These are phyloP conservation scores for Pseudomassariella vexata DNA, from an alignment of 2,329 filamentous ascomycete species.

Conservation along the genomic window DNA sequence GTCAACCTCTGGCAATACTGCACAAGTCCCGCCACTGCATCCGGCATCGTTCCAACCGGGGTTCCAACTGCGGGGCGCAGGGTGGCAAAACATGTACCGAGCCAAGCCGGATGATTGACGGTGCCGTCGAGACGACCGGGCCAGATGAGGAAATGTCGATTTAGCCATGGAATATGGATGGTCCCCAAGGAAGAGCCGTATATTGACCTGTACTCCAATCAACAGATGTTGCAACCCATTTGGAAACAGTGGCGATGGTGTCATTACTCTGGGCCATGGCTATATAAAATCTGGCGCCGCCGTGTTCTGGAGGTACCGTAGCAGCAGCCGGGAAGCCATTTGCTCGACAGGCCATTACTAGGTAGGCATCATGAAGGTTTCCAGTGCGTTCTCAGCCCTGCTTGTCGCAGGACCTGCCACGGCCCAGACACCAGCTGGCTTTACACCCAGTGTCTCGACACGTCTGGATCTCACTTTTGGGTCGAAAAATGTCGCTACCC, in stretches of 20 bases:
- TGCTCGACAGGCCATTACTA: no score
- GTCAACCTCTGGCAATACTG: no score
- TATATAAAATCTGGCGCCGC: not conserved
- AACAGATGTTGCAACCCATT: not conserved
- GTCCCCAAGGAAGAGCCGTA: not conserved
- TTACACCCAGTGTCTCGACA: conserved; percentile 2
- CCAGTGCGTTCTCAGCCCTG: not conserved
- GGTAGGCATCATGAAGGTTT: conserved; percentile 4
- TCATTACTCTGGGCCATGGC: not conserved
- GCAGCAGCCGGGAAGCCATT: no score
- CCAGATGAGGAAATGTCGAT: not conserved
- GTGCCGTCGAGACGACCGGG: not conserved
- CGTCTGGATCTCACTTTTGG: conserved; percentile 8
- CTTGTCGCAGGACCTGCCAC: not conserved
- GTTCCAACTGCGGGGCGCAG: no score
- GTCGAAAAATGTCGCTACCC: conserved; percentile 17
- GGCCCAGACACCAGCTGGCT: conserved; percentile 6
- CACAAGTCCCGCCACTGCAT: no score
- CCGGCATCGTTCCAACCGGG: no score
- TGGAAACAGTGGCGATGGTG: not conserved
- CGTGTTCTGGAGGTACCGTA: no score
- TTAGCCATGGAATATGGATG: not conserved
- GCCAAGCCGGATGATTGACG: conserved; percentile 7
- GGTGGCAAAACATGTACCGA: no score
- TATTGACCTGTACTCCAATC: not conserved